Percentiles rank a stretch among this genome's conserved stretches.
These are phyloP conservation scores for Paracoccidioides lutzii DNA, from an alignment of 2,329 filamentous ascomycete species.

Conservation along the genomic window DNA sequence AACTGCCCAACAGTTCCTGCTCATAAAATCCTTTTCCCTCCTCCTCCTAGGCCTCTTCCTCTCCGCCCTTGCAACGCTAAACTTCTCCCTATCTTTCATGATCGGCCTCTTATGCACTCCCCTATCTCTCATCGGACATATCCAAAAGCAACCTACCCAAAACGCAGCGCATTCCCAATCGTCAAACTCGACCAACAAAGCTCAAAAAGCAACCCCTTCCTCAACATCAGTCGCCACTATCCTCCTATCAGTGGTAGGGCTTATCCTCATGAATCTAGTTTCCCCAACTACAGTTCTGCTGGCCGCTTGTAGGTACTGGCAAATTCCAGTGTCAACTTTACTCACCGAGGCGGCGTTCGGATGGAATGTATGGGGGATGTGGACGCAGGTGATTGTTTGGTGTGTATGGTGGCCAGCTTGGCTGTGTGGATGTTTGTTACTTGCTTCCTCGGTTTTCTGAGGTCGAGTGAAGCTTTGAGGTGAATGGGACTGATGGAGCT, in stretches of 20 bases:
- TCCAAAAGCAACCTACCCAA: conserved; percentile 7
- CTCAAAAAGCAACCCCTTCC: neutral
- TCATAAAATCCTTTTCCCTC: conserved; percentile 85
- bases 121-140: conserved; percentile 53
- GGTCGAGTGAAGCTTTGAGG: neutral
- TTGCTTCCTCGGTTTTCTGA: conserved; percentile 21
- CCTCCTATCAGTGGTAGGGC: conserved; percentile 11
- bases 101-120: conserved; percentile 68
- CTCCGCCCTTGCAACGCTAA: conserved; percentile 83
- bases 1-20: conserved; percentile 56
- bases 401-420: conserved; percentile 93
- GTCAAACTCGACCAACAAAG: neutral
- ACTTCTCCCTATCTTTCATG: conserved; percentile 82
- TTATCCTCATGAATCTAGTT: conserved; percentile 44
- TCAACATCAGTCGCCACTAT: conserved; percentile 7
- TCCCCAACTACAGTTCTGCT: conserved; percentile 48
- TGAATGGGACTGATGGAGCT: neutral
- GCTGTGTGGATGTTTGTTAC: conserved; percentile 44
- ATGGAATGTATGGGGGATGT: conserved; percentile 81
- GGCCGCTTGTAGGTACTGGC: conserved; percentile 35
- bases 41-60: conserved; percentile 83
- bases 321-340: conserved; percentile 42
- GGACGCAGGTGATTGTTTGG: conserved; percentile 82
- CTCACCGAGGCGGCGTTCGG: conserved; percentile 66
- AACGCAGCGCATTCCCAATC: neutral